Conservation (phyloP, 2,329 filamentous ascomycete species). For the Botryosphaeria dothidea region DNA sequence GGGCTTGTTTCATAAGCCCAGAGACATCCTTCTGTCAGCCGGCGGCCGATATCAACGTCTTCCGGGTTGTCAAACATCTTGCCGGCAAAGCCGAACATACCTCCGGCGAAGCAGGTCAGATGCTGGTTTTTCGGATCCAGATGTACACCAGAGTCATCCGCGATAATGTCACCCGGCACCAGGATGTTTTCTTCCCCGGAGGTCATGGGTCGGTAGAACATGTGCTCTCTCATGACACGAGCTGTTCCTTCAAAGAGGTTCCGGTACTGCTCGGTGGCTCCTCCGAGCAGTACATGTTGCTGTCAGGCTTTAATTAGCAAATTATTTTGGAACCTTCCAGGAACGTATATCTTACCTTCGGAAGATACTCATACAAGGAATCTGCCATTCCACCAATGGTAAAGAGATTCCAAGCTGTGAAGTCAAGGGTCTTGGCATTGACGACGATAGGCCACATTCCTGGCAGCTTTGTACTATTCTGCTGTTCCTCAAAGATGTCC, state of each 20-base stretch:
- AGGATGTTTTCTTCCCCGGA: conserved; percentile 29
- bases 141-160: conserved; percentile 7
- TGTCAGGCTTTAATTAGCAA: too few species aligned
- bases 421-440: conserved; percentile 24
- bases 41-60: conserved; percentile 57
- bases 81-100: conserved; percentile 63
- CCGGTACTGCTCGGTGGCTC: conserved; percentile 45
- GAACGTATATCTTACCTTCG: too few species aligned
- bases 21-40: conserved; percentile 61
- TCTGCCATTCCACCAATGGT: conserved; percentile 45
- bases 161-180: conserved; percentile 37
- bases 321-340: too few species aligned
- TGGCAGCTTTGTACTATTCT: conserved; percentile 37
- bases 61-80: conserved; percentile 55
- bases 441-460: conserved; percentile 41
- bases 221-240: conserved; percentile 46
- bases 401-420: conserved; percentile 18
- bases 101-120: conserved; percentile 59
- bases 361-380: conserved; percentile 54
- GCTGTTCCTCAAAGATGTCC: conserved; percentile 33
- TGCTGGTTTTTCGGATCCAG: conserved; percentile 35
- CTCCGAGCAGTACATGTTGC: conserved; percentile 41
- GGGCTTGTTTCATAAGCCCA: conserved; percentile 61
- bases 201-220: conserved; percentile 49
- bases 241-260: conserved; percentile 59